These are phyloP conservation scores for Achlya hypogyna DNA, from an alignment of 352 stramenopile genomes.

Conservation along the genomic window DNA sequence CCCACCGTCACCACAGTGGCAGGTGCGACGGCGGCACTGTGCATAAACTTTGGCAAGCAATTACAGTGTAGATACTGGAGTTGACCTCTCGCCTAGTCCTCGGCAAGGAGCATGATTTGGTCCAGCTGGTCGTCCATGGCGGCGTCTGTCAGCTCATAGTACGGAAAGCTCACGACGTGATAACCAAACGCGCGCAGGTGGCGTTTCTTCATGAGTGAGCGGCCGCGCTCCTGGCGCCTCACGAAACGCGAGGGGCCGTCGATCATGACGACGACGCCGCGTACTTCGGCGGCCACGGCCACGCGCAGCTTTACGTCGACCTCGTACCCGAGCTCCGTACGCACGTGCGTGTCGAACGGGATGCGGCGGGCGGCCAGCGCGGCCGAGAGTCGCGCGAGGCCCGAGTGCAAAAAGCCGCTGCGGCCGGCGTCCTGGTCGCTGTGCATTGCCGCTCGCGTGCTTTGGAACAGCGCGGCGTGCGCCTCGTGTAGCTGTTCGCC, in stretches of 20 bases:
- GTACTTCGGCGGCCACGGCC: neutral
- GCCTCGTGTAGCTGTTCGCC: neutral
- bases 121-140: neutral
- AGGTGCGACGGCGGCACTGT: too few relatives aligned
- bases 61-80: too few relatives aligned
- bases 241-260: neutral
- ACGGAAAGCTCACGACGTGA: neutral
- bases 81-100: too few relatives aligned
- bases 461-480: neutral
- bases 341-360: neutral
- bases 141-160: neutral
- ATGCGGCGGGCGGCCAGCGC: neutral
- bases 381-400: neutral
- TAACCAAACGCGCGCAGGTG: neutral
- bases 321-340: neutral
- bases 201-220: constrained; percentile 1
- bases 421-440: neutral
- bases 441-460: neutral
- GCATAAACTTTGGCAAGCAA: too few relatives aligned
- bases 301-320: neutral
- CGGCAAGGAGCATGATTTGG: neutral
- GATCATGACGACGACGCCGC: neutral
- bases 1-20: too few relatives aligned
- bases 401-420: neutral
- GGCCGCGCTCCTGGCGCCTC: neutral